phyloP scores from a whole-genome alignment of 2,329 filamentous ascomycete species.

The Fusarium dimerum region DNA sequence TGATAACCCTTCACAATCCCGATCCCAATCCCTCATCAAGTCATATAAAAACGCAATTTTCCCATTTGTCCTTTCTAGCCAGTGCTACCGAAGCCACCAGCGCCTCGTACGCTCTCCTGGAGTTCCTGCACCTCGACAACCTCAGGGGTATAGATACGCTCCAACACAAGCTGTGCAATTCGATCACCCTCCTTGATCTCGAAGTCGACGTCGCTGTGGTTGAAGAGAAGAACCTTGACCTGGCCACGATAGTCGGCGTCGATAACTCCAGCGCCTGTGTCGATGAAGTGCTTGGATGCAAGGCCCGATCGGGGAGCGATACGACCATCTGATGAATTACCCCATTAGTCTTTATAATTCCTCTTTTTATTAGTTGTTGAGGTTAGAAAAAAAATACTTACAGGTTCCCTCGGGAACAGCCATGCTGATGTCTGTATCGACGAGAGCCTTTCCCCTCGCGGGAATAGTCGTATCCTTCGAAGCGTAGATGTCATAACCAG shows the following conservation, averaged over 20 bases:
- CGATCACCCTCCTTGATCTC: constrained; percentile 82
- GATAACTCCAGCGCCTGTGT: constrained; percentile 94
- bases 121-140: constrained; percentile 87
- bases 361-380: no score
- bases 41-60: constrained; percentile 8
- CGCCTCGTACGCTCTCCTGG: constrained; percentile 86
- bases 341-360: neutral
- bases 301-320: constrained; percentile 90
- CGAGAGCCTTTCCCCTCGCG: constrained; percentile 78
- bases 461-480: constrained; percentile 75
- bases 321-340: constrained; percentile 67
- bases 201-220: constrained; percentile 83
- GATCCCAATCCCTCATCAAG: constrained; percentile 14
- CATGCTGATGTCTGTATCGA: constrained; percentile 90
- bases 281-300: constrained; percentile 92
- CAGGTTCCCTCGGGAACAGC: constrained; percentile 88
- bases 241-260: constrained; percentile 96
- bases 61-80: constrained; percentile 43
- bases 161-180: constrained; percentile 88
- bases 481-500: constrained; percentile 92
- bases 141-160: constrained; percentile 92
- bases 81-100: constrained; percentile 89
- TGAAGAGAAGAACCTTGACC: constrained; percentile 94
- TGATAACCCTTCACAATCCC: neutral
- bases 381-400: constrained; percentile 48